A percentile compares a stretch with the other conserved stretches of the same genome.
Conservation (phyloP, 176 grass and related monocot species). For the Lolium multiflorum region DNA sequence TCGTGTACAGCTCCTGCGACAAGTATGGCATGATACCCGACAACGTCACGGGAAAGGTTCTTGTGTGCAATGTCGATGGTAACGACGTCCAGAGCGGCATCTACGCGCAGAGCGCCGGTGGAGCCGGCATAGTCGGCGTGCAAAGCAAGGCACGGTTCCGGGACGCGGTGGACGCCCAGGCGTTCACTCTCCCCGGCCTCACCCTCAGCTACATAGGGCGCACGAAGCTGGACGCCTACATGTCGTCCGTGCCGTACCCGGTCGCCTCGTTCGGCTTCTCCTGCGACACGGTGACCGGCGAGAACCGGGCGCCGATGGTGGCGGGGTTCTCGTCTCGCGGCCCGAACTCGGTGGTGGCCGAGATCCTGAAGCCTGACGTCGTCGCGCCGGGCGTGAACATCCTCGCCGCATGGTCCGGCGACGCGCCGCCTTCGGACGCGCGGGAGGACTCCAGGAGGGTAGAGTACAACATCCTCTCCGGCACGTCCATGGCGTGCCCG, state of each 20-base stretch:
- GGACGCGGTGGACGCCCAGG: not conserved
- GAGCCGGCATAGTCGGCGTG: not conserved
- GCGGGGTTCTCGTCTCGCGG: not conserved
- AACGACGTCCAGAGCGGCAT: not conserved
- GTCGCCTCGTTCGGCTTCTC: not conserved
- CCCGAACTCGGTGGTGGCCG: not conserved
- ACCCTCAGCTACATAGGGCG: not conserved
- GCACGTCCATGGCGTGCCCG: constrained; percentile 72
- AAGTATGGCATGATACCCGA: not conserved
- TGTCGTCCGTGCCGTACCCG: not conserved
- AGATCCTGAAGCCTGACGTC: not conserved
- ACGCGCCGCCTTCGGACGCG: not conserved
- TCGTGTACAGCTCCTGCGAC: not conserved
- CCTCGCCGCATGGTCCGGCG: not conserved
- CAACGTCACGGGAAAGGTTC: not conserved
- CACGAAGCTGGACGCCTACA: constrained; percentile 17
- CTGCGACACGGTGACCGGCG: too few species aligned
- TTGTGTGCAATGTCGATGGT: not conserved
- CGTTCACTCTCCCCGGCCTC: constrained; percentile 19
- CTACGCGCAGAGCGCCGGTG: not conserved
- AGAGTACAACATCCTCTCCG: constrained; percentile 58
- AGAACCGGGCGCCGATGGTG: too few species aligned
- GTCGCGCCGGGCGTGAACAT: constrained; percentile 14
- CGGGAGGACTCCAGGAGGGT: constrained; percentile 34
- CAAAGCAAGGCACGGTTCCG: not conserved